Evolutionary conservation across 306 rosid species (phyloP).

Genomic region (Rosa multiflora): DNA sequence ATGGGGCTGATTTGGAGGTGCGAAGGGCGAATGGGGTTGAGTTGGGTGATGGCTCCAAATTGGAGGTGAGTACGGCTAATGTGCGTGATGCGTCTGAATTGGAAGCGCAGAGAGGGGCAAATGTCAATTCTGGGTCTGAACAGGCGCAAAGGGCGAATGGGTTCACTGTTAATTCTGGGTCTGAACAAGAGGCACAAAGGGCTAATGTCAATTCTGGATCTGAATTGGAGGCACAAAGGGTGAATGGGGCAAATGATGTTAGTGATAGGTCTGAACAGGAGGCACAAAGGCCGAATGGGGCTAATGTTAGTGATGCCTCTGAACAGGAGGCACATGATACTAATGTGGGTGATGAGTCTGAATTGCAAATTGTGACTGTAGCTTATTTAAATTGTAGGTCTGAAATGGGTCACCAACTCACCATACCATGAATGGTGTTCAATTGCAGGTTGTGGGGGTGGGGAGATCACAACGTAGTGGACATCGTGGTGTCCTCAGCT

Average conservation of each 20-base stretch:
- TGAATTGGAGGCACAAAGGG: not conserved
- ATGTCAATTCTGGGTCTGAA: not conserved
- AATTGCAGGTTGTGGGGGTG: not conserved
- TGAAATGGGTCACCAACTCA: not conserved
- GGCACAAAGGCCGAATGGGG: not conserved
- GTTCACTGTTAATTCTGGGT: not conserved
- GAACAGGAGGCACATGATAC: not conserved
- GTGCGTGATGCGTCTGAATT: not conserved
- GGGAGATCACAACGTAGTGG: not conserved
- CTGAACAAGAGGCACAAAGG: not conserved
- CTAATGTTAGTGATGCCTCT: not conserved
- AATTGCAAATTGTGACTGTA: not conserved
- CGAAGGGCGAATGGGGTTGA: not conserved
- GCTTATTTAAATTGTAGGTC: not conserved
- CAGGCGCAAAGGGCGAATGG: not conserved
- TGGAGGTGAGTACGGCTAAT: not conserved
- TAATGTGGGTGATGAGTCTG: not conserved
- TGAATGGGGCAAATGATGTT: not conserved
- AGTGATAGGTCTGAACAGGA: not conserved
- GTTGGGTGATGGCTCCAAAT: not conserved
- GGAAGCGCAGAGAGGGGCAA: not conserved
- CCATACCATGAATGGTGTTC: not conserved
- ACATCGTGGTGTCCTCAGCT: constrained; percentile 4
- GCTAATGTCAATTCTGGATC: not conserved
- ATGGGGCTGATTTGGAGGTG: not conserved